These are phyloP conservation scores for Ogataea ganodermae DNA, from an alignment of 805 yeast species.

Conservation along the genomic window DNA sequence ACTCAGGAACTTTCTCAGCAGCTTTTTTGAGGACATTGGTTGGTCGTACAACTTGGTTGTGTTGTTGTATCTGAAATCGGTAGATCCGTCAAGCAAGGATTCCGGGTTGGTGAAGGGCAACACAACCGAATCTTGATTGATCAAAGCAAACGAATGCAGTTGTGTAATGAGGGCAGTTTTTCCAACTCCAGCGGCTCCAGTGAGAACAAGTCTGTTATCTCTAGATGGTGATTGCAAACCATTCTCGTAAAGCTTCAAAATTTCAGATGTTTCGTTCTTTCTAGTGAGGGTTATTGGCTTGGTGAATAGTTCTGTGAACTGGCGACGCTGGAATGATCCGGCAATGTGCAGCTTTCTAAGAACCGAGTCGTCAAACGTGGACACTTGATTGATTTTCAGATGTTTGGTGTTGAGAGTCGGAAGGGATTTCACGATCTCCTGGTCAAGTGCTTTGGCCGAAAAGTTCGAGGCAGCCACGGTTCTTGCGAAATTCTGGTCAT, in stretches of 20 bases:
- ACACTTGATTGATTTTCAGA: slow-evolving; percentile 32
- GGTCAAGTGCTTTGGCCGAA: slow-evolving; percentile 27
- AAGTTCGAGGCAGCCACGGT: slow-evolving; percentile 27
- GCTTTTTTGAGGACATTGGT: slow-evolving; percentile 70
- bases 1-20: slow-evolving; percentile 52
- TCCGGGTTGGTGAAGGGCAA: slow-evolving; percentile 67
- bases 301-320: slow-evolving; percentile 64
- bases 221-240: slow-evolving; percentile 36
- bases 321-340: slow-evolving; percentile 69
- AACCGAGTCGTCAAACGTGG: slow-evolving; percentile 43
- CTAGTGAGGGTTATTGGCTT: slow-evolving; percentile 63
- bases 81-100: slow-evolving; percentile 67
- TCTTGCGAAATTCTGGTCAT: slow-evolving; percentile 31
- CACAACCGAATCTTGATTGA: slow-evolving; percentile 43
- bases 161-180: slow-evolving; percentile 75
- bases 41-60: slow-evolving; percentile 59
- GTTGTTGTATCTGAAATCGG: slow-evolving; percentile 62
- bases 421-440: slow-evolving; percentile 21
- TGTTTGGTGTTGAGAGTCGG: slow-evolving; percentile 19
- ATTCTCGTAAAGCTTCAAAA: slow-evolving; percentile 42
- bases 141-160: slow-evolving; percentile 54
- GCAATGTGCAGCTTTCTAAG: slow-evolving; percentile 48
- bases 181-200: slow-evolving; percentile 78
- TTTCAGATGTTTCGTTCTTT: slow-evolving; percentile 43
- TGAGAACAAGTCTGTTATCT: slow-evolving; percentile 53